Conservation (phyloP, 225 moss, liverwort and hornwort genomes). For the Pseudoscleropodium purum region DNA sequence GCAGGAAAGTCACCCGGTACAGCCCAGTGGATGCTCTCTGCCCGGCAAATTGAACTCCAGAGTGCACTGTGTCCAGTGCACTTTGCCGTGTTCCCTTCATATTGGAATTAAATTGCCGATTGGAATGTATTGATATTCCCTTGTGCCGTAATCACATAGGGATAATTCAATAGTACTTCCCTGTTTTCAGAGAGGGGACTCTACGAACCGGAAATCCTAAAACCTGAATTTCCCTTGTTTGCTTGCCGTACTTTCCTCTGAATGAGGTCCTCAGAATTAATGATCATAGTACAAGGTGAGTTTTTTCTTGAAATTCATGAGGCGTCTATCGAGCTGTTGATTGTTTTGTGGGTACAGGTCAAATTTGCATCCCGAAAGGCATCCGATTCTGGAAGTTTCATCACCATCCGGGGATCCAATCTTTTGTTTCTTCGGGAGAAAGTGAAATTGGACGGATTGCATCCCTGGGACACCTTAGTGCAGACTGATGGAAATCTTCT, state of each 20-base stretch:
- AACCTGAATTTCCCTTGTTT: too few relatives aligned
- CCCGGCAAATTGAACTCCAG: not conserved
- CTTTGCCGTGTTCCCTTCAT: not conserved
- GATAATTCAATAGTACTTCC: not conserved
- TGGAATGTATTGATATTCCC: not conserved
- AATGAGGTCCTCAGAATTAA: not conserved
- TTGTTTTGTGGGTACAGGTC: not conserved
- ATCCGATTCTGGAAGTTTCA: not conserved
- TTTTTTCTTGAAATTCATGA: not conserved
- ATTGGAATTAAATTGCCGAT: not conserved
- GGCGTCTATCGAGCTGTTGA: not conserved
- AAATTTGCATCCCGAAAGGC: not conserved
- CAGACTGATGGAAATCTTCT: not conserved
- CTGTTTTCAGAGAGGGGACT: too few relatives aligned
- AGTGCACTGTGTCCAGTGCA: not conserved
- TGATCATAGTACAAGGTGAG: not conserved
- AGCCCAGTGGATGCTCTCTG: not conserved
- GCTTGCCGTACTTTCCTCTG: too few relatives aligned
- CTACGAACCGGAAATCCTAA: too few relatives aligned
- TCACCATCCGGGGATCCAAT: not conserved
- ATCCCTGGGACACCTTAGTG: not conserved
- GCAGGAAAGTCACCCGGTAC: not conserved
- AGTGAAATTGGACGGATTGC: not conserved
- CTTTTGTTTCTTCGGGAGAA: not conserved
- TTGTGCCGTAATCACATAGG: not conserved